Conservation (phyloP, 2,329 filamentous ascomycete genomes). For the Cladosporium cucumerinum region DNA sequence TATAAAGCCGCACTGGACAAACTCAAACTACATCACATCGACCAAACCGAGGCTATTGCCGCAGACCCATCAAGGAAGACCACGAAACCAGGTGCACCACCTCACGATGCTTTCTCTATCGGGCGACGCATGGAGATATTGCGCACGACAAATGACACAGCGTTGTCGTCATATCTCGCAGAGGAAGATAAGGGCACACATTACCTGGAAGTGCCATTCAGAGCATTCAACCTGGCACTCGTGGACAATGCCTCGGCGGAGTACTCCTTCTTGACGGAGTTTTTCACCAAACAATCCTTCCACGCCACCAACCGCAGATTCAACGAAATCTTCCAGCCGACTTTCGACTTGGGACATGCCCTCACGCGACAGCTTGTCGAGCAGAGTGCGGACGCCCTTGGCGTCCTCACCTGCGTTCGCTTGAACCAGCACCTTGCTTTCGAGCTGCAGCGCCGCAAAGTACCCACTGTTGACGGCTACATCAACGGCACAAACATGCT, state of each 20-base stretch:
- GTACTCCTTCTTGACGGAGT: constrained; percentile 87
- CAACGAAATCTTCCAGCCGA: constrained; percentile 81
- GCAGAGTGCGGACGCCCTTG: constrained; percentile 77
- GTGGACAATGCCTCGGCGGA: constrained; percentile 93
- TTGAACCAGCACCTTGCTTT: constrained; percentile 94
- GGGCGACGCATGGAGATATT: constrained; percentile 83
- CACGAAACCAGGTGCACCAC: constrained; percentile 31
- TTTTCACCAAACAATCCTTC: constrained; percentile 78
- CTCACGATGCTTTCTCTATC: constrained; percentile 84
- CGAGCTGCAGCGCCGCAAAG: constrained; percentile 83
- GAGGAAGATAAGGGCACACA: constrained; percentile 85
- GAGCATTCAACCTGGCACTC: constrained; percentile 90
- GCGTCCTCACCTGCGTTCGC: constrained; percentile 84
- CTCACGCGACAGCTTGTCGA: constrained; percentile 74
- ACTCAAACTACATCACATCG: constrained; percentile 76
- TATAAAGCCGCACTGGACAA: constrained; percentile 82
- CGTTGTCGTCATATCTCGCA: constrained; percentile 81
- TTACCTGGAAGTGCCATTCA: constrained; percentile 85
- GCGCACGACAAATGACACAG: constrained; percentile 67
- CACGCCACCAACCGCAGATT: constrained; percentile 79
- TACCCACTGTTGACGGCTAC: constrained; percentile 85
- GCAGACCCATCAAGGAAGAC: constrained; percentile 58
- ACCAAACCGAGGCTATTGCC: constrained; percentile 73
- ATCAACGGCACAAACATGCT: constrained; percentile 95
- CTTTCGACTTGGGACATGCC: constrained; percentile 75